Percentiles rank a stretch among this genome's conserved stretches.
phyloP scores from a whole-genome alignment of 2,329 filamentous ascomycete genomes.

The Rutstroemia sp. region DNA sequence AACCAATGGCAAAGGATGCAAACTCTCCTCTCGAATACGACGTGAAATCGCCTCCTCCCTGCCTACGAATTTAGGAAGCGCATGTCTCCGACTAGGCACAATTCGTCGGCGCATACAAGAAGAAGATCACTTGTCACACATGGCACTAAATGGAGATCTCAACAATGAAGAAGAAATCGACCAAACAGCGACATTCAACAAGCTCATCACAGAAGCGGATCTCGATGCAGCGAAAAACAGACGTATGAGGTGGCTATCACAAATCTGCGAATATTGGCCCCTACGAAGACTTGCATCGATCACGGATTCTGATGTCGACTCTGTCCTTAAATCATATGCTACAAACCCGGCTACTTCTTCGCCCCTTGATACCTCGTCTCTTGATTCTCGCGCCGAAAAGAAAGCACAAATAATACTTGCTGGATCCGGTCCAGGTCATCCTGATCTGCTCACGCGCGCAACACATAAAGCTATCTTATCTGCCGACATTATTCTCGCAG shows the following conservation, averaged over 20 bases:
- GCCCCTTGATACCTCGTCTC: conserved; percentile 25
- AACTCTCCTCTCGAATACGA: conserved; percentile 80
- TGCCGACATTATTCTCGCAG: conserved; percentile 74
- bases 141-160: conserved; percentile 27
- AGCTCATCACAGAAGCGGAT: conserved; percentile 68
- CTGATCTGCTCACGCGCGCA: conserved; percentile 79
- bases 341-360: conserved; percentile 25
- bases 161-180: conserved; percentile 49
- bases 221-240: conserved; percentile 67
- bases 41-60: conserved; percentile 79
- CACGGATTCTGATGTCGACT: conserved; percentile 69
- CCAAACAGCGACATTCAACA: conserved; percentile 79
- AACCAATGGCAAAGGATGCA: conserved; percentile 90
- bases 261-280: conserved; percentile 99
- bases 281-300: conserved; percentile 73
- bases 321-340: conserved; percentile 67
- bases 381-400: conserved; percentile 25
- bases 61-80: conserved; percentile 65
- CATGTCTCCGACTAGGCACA: conserved; percentile 70
- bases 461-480: conserved; percentile 68
- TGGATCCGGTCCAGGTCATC: conserved; percentile 87
- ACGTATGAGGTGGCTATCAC: conserved; percentile 85
- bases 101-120: conserved; percentile 65
- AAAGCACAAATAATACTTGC: conserved; percentile 76
- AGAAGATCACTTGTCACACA: conserved; percentile 50